A percentile compares a stretch with the other conserved stretches of the same genome.
phyloP scores from a whole-genome alignment of 2,329 filamentous ascomycete genomes.

The Pseudopyrenochaeta lycopersici region DNA sequence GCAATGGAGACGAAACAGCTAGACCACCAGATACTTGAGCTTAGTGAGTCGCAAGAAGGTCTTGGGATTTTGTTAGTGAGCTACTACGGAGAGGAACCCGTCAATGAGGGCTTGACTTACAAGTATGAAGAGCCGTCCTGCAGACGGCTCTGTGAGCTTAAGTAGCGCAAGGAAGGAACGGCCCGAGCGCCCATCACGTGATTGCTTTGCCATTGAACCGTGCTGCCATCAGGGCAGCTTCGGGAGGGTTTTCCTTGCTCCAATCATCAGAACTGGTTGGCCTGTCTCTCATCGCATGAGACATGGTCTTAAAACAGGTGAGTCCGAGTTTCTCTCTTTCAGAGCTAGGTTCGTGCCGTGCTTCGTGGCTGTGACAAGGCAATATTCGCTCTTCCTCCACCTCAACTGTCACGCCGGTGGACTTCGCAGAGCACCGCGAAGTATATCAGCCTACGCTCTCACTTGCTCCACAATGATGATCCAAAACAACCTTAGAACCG shows the following conservation, averaged over 20 bases:
- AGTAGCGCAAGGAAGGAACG: neutral
- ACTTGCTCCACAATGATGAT: slow-evolving; percentile 38
- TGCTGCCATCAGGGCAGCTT: neutral
- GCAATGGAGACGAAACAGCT: slow-evolving; percentile 46
- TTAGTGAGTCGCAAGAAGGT: slow-evolving; percentile 42
- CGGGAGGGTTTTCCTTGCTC: neutral
- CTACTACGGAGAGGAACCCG: too few relatives aligned
- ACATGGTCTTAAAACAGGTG: slow-evolving; percentile 18
- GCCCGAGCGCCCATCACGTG: neutral
- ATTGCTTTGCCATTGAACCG: neutral
- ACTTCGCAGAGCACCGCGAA: slow-evolving; percentile 1
- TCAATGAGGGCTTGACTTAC: neutral
- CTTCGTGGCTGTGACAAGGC: neutral
- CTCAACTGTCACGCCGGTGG: neutral
- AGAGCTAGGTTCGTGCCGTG: neutral
- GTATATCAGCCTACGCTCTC: neutral
- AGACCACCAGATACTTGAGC: slow-evolving; percentile 42
- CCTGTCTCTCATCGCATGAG: too few relatives aligned
- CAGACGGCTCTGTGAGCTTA: neutral
- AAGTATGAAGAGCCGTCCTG: neutral
- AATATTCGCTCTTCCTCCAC: neutral
- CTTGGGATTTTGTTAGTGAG: slow-evolving; percentile 7
- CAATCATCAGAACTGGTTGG: neutral
- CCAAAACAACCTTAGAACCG: slow-evolving; percentile 64
- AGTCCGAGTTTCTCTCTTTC: slow-evolving; percentile 1